Conservation (phyloP, 148 eudicot genomes). For the Camellia sinensis region DNA sequence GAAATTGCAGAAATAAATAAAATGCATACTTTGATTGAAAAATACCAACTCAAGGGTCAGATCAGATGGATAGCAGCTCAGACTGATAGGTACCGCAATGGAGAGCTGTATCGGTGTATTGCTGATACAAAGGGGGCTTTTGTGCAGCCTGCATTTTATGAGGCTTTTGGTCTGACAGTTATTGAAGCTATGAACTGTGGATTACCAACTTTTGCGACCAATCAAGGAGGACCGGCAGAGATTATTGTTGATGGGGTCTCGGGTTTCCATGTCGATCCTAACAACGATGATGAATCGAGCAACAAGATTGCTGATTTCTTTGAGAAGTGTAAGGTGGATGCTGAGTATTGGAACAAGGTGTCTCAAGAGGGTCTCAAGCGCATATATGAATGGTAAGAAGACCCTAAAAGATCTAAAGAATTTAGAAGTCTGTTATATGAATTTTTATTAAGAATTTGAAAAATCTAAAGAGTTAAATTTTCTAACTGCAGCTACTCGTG, state of each 20-base stretch:
- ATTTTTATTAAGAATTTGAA: neutral
- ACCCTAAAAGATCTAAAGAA: neutral
- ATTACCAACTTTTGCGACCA: conserved; percentile 63
- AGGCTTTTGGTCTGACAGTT: conserved; percentile 67
- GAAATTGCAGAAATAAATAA: conserved; percentile 59
- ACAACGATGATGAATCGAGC: conserved; percentile 48
- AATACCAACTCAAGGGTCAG: conserved; percentile 59
- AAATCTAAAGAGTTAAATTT: too few species aligned
- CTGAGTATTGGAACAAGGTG: conserved; percentile 42
- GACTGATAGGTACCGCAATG: conserved; percentile 52
- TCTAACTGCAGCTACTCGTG: conserved; percentile 56
- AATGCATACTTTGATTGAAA: conserved; percentile 50
- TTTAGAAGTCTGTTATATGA: neutral
- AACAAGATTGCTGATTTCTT: conserved; percentile 59
- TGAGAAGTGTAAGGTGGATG: conserved; percentile 46
- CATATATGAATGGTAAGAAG: conserved; percentile 54
- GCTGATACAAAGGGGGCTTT: conserved; percentile 68
- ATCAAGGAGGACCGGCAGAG: conserved; percentile 72
- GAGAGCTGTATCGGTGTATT: conserved; percentile 57
- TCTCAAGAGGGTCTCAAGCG: conserved; percentile 50
- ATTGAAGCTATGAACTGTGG: conserved; percentile 77
- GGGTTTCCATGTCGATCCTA: conserved; percentile 60
- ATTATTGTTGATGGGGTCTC: conserved; percentile 57
- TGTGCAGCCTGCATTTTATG: conserved; percentile 72
- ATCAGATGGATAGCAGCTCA: conserved; percentile 73